Evolutionary conservation across 2,329 filamentous ascomycete species (phyloP), one percentile per base, ranked within the genome.

Genomic region (Diaporthe citrichinensis): DNA sequence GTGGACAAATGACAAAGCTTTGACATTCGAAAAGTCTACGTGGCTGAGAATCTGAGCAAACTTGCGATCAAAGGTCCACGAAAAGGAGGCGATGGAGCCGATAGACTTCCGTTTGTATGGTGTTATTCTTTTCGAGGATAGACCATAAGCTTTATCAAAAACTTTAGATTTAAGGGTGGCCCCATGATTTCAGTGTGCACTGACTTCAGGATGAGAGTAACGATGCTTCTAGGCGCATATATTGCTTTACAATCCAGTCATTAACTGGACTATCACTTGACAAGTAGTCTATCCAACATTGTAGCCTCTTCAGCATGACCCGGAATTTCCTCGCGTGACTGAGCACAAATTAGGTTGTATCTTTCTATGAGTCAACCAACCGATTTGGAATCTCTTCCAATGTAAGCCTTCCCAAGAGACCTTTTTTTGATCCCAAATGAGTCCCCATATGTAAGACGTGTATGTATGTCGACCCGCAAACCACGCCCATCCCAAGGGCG

Each of bases 401-500:
- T 17, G 3, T 31, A 46, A 31, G 25, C 23, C 44, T 3, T 25
- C 62, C 44, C 8, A 9, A 36, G 23, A 67, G 41, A n/a, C 8
- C 44, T 15, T 25, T 53, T 68, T 67, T n/a, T 53, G 44, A 39
- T 53, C 23, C 46, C 14, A 17, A 53, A 28, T 68, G 15, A 34
- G 31, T 8, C 65, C 14, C 65, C 20, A 17, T 15, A 17, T 25
- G 23, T 14, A 53, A 53, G 65, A 68, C 65, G 20, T 68, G 65
- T 68, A 67, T 36, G 2, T 31, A 34, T 8, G 4, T 28, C 46
- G 12, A 7, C 46, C 65, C 14, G 31, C 15, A 68, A 39, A 53
- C 31, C 46, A 53, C 31, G 46, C 65, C 65, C 46, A 28, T 53
- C 31, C 65, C 28, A 53, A 20, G 46, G 46, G 46, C 65, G 51